Percentiles rank a stretch among this genome's conserved stretches.
Conservation (phyloP, 2,329 filamentous ascomycete species). For the Aureobasidium sp. region DNA sequence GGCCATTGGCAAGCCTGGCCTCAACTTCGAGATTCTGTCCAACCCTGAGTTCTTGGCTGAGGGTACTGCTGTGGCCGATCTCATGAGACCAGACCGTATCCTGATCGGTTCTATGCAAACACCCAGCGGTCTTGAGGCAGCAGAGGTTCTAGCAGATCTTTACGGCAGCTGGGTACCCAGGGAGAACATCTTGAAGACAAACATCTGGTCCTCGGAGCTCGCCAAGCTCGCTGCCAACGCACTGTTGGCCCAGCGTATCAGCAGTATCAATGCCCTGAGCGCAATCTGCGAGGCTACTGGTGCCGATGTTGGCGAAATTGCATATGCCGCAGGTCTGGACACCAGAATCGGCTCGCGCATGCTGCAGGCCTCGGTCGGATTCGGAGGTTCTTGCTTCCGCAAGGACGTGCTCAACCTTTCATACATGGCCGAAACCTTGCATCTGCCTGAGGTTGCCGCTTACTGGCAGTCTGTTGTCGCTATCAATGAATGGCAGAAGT, state of each 20-base stretch:
- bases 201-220: conserved; percentile 71
- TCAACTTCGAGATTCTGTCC: conserved; percentile 67
- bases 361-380: conserved; percentile 67
- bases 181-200: conserved; percentile 61
- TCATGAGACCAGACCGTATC: conserved; percentile 64
- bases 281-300: conserved; percentile 71
- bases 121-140: conserved; percentile 53
- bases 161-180: conserved; percentile 66
- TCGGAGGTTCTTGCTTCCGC: conserved; percentile 74
- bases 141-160: conserved; percentile 55
- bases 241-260: conserved; percentile 72
- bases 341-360: conserved; percentile 65
- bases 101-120: conserved; percentile 65
- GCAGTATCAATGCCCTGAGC: conserved; percentile 74
- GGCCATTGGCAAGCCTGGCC: conserved; percentile 33
- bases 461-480: conserved; percentile 69
- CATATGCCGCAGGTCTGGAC: conserved; percentile 58
- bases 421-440: conserved; percentile 64
- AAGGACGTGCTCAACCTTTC: conserved; percentile 70
- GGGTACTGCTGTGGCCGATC: conserved; percentile 65
- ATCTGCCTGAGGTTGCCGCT: conserved; percentile 62
- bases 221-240: conserved; percentile 74
- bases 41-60: conserved; percentile 78
- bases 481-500: conserved; percentile 70
- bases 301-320: conserved; percentile 67